Evolutionary conservation across 1,284 basidiomycete species (phyloP), one percentile per base, ranked within the genome.

Genomic region (Boletus semigastroideus): DNA sequence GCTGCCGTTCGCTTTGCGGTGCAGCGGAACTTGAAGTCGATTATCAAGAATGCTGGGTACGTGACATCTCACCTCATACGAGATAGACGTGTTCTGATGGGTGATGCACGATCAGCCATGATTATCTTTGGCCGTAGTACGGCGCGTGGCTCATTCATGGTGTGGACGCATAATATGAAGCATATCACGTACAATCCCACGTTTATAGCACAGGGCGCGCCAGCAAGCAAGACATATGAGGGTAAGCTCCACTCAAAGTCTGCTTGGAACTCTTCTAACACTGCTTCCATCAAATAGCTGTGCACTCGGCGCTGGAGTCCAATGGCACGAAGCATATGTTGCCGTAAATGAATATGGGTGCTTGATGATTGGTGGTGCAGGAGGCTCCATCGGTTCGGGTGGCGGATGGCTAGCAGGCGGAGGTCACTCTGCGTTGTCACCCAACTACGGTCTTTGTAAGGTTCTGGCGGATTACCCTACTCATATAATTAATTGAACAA

Each of bases 41-140:
- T 74, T 1, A 64, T 81, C n/a, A 80, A 79, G 59, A 77, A 76
- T 49, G 78, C 78, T 11, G 77, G 78, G 71, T 74, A 57, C 22
- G 68, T 57, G n/a, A n/a, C 25, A 17, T 28, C n/a, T 42, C 4
- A 17, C 10, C 17, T 19, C n/a, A n/a, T n/a, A 19, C 12, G 20
- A 6, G 31, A n/a, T n/a, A n/a, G n/a, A n/a, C 6, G 3, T n/a
- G 25, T 27, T 34, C 16, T 48, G 27, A 48, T 31, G n/a, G n/a
- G n/a, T n/a, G n/a, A n/a, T 11, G 28, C 8, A 30, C 28, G 16
- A 7, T 9, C 53, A 56, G 72, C 6, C 74, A 74, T 48, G 73
- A 74, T 49, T 67, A 56, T 40, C 65, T 75, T n/a, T 17, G 75
- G 75, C 11, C 64, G 74, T 19, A 74, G 72, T 34, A 58, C 69